Evolutionary conservation across 257 asterid species (phyloP), one percentile per base, ranked within the genome.

Genomic region (Cinchona pubescens): DNA sequence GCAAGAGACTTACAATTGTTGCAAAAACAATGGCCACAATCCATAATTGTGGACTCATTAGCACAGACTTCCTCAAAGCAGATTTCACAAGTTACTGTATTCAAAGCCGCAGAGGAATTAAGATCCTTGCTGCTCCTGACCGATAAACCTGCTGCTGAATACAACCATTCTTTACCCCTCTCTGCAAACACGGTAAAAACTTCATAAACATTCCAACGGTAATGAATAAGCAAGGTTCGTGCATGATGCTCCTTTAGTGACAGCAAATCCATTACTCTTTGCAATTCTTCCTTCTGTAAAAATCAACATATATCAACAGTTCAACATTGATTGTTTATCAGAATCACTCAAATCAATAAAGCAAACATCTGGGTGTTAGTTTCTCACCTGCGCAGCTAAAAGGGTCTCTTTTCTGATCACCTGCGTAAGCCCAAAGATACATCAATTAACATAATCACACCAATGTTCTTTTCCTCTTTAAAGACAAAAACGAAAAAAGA

Each of bases 11-110:
- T 74, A 89, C 95, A 89, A 40, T 78, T 79, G 75, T 86, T 81
- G 89, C 95, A 89, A 83, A 86, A 89, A 62, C 84, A 79, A 80
- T 86, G 95, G 81, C 91, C 89, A 73, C 95, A 89, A 4, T 89
- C 90, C 90, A 86, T 87, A 29, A 77, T 67, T 15, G 89, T 87
- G 27, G 68, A 84, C 46, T 84, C 79, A 9, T 48, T 74, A 19
- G 81, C 53, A 23, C 77, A 77, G 66, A 86, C 65, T 23, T 86
- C 89, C 7, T 89, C 87, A 48, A 64, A 87, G 82, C 92, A 89
- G 77, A 89, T 85, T 72, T 74, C 74, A 61, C 94, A 89, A 27
- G 79, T 71, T 69, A 71, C 55, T 34, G 77, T 71, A 25, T 66
- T 12, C 7, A 65, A 63, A 75, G 79, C 32, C 42, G 55, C 49